Evolutionary conservation across 352 stramenopile genomes (phyloP).

Genomic region (Pythium oligandrum): DNA sequence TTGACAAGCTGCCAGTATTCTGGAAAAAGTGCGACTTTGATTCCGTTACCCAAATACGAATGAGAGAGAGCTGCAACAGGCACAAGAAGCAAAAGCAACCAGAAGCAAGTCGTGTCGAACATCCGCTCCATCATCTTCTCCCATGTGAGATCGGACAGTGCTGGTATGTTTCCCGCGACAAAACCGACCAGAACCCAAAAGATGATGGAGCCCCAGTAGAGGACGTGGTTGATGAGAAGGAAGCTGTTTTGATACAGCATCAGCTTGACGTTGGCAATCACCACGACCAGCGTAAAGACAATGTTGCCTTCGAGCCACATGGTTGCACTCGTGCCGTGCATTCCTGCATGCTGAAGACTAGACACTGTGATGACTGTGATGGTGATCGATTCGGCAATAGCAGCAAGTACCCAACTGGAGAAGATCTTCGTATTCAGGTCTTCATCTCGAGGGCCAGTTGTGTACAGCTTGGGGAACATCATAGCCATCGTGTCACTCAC

Average conservation of each 20-base stretch:
- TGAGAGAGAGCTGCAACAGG: slow-evolving; percentile 48
- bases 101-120: slow-evolving; percentile 48
- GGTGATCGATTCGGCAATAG: slow-evolving; percentile 66
- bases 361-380: slow-evolving; percentile 59
- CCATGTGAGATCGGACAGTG: slow-evolving; percentile 71
- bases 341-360: slow-evolving; percentile 32
- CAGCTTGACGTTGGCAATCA: slow-evolving; percentile 74
- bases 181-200: slow-evolving; percentile 60
- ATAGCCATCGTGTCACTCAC: slow-evolving; percentile 58
- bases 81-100: slow-evolving; percentile 50
- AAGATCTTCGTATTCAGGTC: slow-evolving; percentile 69
- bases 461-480: slow-evolving; percentile 71
- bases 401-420: slow-evolving; percentile 57
- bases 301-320: slow-evolving; percentile 83
- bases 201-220: slow-evolving; percentile 55
- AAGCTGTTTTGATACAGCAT: slow-evolving; percentile 81
- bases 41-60: slow-evolving; percentile 41
- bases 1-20: slow-evolving; percentile 82
- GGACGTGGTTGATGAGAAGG: slow-evolving; percentile 53
- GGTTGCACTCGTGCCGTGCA: slow-evolving; percentile 28
- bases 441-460: slow-evolving; percentile 48
- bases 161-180: slow-evolving; percentile 40
- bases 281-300: slow-evolving; percentile 75
- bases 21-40: slow-evolving; percentile 56
- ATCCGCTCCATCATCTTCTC: slow-evolving; percentile 65